These are phyloP conservation scores for Otatea glauca DNA, from an alignment of 176 grass and related monocot genomes.

Conservation along the genomic window DNA sequence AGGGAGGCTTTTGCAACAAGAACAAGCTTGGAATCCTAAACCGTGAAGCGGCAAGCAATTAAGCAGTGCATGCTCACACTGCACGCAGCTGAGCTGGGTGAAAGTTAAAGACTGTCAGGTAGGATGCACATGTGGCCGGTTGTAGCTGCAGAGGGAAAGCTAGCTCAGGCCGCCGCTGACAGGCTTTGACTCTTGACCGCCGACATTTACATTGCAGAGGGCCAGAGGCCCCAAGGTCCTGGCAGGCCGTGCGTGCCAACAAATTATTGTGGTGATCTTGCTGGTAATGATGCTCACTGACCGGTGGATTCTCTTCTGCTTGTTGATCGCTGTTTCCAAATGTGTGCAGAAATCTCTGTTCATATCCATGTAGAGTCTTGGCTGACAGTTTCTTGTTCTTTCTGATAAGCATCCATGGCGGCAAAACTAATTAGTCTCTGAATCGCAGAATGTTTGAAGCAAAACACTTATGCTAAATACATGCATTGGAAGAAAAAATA, in stretches of 20 bases:
- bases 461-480: too few species aligned
- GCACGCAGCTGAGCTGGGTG: neutral
- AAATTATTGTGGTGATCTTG: slow-evolving; percentile 8
- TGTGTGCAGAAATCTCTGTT: neutral
- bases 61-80: neutral
- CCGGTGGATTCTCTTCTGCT: slow-evolving; percentile 2
- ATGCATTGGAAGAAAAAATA: too few species aligned
- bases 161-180: slow-evolving; percentile 20
- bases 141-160: neutral
- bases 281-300: neutral
- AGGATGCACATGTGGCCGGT: slow-evolving; percentile 9
- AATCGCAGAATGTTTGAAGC: too few species aligned
- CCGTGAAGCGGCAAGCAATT: neutral
- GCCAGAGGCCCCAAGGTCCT: neutral
- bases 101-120: slow-evolving; percentile 38
- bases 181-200: slow-evolving; percentile 54
- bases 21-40: slow-evolving; percentile 51
- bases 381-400: too few species aligned
- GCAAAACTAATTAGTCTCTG: too few species aligned
- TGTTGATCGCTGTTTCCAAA: neutral
- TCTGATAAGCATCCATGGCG: too few species aligned
- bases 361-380: neutral
- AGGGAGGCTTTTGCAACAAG: slow-evolving; percentile 16
- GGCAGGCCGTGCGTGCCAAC: slow-evolving; percentile 5
- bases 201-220: slow-evolving; percentile 40